A percentile compares a stretch with the other conserved stretches of the same genome.
These are phyloP conservation scores for Ananas comosus DNA, from an alignment of 176 grass and related monocot species.

Conservation along the genomic window DNA sequence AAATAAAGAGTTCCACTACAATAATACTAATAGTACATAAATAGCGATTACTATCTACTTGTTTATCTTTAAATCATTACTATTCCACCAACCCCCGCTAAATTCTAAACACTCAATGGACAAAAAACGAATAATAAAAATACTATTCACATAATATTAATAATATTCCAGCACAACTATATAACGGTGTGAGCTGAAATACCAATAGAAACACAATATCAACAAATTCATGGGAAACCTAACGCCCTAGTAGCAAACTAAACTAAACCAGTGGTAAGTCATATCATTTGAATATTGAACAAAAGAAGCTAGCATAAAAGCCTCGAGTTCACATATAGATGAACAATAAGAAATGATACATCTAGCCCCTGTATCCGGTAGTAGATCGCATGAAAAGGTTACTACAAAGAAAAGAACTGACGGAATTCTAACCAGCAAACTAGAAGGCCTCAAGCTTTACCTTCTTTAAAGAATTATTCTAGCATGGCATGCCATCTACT, in stretches of 20 bases:
- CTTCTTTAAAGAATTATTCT: not conserved
- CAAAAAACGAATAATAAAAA: not conserved
- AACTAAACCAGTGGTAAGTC: not conserved
- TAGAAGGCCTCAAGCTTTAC: constrained; percentile 10
- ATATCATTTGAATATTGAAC: not conserved
- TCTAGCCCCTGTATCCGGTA: too few relatives aligned
- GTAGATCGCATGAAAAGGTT: constrained; percentile 10
- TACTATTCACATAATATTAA: not conserved
- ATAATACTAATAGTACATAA: too few relatives aligned
- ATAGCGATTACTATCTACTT: too few relatives aligned
- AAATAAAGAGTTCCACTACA: too few relatives aligned
- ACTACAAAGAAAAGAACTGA: constrained; percentile 14
- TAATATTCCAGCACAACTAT: not conserved
- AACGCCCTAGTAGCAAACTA: not conserved
- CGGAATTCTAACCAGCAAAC: constrained; percentile 10
- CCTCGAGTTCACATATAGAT: constrained; percentile 15
- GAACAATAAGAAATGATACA: constrained; percentile 16
- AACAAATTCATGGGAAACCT: not conserved
- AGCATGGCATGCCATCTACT: constrained; percentile 1
- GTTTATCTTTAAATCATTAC: too few relatives aligned
- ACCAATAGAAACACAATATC: not conserved
- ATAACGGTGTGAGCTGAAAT: not conserved
- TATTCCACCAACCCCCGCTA: too few relatives aligned
- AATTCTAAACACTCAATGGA: too few relatives aligned
- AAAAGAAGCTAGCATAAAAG: constrained; percentile 15